Conservation (phyloP, 495 filamentous ascomycete species). For the Podospora bellae-mahoneyi region DNA sequence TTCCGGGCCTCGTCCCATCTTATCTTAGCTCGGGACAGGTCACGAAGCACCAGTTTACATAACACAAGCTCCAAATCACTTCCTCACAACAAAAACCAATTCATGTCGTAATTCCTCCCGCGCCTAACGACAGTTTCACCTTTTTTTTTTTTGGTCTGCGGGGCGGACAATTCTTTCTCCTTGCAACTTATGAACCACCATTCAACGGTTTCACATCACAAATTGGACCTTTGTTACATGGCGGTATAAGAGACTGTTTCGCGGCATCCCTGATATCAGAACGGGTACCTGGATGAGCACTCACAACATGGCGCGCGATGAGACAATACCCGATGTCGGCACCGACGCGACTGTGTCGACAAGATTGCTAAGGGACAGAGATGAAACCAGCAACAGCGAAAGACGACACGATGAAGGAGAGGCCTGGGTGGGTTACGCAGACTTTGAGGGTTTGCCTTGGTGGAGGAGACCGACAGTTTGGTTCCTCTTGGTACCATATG, state of each 20-base stretch:
- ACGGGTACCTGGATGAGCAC: background rate
- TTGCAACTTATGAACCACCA: background rate
- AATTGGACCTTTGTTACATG: background rate
- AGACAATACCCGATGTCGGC: background rate
- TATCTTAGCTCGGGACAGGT: background rate
- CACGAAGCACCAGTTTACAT: background rate
- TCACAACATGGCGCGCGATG: conserved; percentile 1
- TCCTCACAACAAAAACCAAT: background rate
- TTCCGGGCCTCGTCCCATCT: background rate
- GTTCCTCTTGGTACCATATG: conserved; percentile 78
- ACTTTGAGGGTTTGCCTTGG: conserved; percentile 65
- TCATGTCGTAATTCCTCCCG: background rate
- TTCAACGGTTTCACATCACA: background rate
- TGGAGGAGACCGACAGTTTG: conserved; percentile 73
- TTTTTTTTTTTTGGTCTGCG: background rate
- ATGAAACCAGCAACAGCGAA: conserved; percentile 4
- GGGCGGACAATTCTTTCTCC: too few species aligned
- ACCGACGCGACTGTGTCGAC: conserved; percentile 39
- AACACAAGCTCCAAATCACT: background rate
- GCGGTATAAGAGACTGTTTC: background rate
- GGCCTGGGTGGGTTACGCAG: conserved; percentile 45
- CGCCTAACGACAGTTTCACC: background rate
- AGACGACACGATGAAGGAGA: conserved; percentile 20
- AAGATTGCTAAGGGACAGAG: conserved; percentile 35
- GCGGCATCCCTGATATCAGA: background rate